A percentile compares a stretch with the other conserved stretches of the same genome.
Conservation (phyloP, 176 grass and related monocot genomes). For the Melocanna baccifera region DNA sequence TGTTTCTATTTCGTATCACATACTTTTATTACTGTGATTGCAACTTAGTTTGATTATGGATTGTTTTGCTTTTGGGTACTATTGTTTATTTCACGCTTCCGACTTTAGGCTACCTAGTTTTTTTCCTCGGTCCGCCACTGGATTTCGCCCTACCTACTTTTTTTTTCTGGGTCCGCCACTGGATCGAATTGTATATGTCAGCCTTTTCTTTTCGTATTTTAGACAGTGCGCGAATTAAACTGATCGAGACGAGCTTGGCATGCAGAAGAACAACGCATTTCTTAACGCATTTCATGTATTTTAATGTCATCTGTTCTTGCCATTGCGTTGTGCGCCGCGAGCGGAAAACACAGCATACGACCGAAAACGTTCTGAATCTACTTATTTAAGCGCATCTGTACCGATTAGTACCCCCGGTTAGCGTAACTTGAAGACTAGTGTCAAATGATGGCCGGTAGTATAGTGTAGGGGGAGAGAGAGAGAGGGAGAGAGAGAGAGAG, state of each 20-base stretch:
- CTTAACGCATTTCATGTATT: neutral
- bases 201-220: neutral
- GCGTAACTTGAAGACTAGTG: conserved; percentile 54
- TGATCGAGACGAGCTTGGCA: neutral
- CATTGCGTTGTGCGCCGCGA: neutral
- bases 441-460: conserved; percentile 40
- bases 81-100: no score
- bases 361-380: neutral
- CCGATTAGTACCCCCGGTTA: conserved; percentile 23
- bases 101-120: no score
- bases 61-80: no score
- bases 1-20: no score
- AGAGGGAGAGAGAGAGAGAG: neutral
- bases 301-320: neutral
- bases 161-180: no score
- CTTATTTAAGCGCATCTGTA: conserved; percentile 8
- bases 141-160: no score
- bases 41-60: no score
- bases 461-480: neutral
- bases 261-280: neutral
- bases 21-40: no score
- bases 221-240: neutral
- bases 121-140: no score
- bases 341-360: neutral
- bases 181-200: neutral